Evolutionary conservation across 305 asterid genomes (phyloP), one percentile per base, ranked within the genome.

Genomic region (Solanum hybrid): DNA sequence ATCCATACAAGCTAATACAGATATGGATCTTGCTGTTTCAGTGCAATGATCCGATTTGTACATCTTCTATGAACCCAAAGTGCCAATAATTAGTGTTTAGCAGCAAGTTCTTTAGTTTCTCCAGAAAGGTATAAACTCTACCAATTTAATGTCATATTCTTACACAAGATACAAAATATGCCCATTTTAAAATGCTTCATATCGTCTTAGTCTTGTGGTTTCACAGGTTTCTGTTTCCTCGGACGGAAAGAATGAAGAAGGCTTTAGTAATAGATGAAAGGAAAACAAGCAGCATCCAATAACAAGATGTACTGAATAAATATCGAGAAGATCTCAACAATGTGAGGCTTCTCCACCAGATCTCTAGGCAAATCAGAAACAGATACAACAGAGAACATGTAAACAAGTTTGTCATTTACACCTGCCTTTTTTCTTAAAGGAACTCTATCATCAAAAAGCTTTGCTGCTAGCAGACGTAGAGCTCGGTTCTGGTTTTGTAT

Each of bases 381-480:
- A 89, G 72, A 72, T 24, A 29, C 40, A 60, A 51, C 27, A 75
- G 26, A 36, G 75, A 84, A 31, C 87, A 56, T 84, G 87, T 84
- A 84, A 27, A 84, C 10, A 60, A 69, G 60, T 69, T 38, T 79
- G 79, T 90, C 72, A 89, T 78, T 85, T 88, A 72, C 34, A 88
- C 90, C 71, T 36, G 94, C 98, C 98, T 95, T 95, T 91, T 94
- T 96, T 89, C 91, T 94, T 8, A 87, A 88, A 79, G 98, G 93
- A 81, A 92, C 40, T 40, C 91, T 94, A 31, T 93, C 95, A 79
- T 95, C 96, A 69, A 94, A 91, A 66, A 94, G 91, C 91, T 92
- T 92, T 91, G 88, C 89, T 69, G 92, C 93, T 89, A 91, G 89
- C 89, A 88, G 80, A 10, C 90, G 86, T 46, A 91, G 91, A 71